Evolutionary conservation across 2,329 filamentous ascomycete species (phyloP).

Genomic region (Talaromyces rugulosus): DNA sequence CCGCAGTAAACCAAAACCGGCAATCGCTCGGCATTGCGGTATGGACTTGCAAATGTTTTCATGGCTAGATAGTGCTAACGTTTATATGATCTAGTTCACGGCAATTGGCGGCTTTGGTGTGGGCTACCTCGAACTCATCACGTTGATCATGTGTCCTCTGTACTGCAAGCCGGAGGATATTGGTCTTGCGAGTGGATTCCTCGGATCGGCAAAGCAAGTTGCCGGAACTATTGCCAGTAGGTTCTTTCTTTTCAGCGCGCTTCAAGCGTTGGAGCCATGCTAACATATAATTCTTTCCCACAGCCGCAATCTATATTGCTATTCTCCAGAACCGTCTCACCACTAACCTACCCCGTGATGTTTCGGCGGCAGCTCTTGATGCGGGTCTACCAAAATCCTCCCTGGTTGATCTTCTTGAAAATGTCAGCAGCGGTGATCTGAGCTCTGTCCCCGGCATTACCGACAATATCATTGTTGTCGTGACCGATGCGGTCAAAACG

Average conservation of each 20-base stretch:
- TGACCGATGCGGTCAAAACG: constrained; percentile 31
- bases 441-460: constrained; percentile 33
- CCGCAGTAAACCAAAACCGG: constrained; percentile 15
- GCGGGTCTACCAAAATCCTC: constrained; percentile 35
- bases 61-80: not conserved
- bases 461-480: constrained; percentile 28
- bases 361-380: constrained; percentile 29
- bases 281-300: constrained; percentile 1
- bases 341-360: constrained; percentile 11
- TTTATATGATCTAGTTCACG: constrained; percentile 13
- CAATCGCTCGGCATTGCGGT: constrained; percentile 19
- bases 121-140: constrained; percentile 21
- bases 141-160: constrained; percentile 18
- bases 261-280: not conserved
- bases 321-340: constrained; percentile 18
- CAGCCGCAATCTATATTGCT: constrained; percentile 20
- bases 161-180: constrained; percentile 20
- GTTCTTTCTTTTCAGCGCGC: not conserved
- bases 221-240: constrained; percentile 18
- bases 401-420: constrained; percentile 31
- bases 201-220: constrained; percentile 19
- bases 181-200: constrained; percentile 17
- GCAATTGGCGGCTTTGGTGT: constrained; percentile 20
- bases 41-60: not conserved
- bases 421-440: constrained; percentile 28